Evolutionary conservation across 805 yeast species (phyloP).

Genomic region (Candida rishiriensis): DNA sequence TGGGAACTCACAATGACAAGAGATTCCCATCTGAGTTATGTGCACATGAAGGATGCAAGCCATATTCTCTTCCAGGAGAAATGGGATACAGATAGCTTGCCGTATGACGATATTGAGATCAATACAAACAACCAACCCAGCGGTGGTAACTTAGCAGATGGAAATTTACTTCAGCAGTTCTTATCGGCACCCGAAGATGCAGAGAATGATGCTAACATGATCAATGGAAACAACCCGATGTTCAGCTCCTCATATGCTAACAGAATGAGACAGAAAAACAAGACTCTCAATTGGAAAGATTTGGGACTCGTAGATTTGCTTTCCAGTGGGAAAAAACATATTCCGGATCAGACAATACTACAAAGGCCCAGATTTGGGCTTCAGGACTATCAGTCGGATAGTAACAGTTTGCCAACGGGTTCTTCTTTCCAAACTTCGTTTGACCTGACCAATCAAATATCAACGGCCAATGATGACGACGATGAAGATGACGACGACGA

Average conservation of each 20-base stretch:
- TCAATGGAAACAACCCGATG: constrained; percentile 23
- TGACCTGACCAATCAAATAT: constrained; percentile 8
- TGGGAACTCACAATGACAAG: constrained; percentile 17
- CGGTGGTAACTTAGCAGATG: constrained; percentile 4
- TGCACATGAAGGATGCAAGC: constrained; percentile 28
- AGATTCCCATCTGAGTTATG: constrained; percentile 25
- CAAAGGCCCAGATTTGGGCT: constrained; percentile 16
- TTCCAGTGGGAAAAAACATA: constrained; percentile 6
- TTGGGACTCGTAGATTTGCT: constrained; percentile 22
- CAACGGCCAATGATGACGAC: constrained; percentile 2
- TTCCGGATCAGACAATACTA: constrained; percentile 24
- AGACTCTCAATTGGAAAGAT: constrained; percentile 29
- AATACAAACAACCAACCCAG: constrained; percentile 13
- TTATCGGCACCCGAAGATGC: constrained; percentile 23
- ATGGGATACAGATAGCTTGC: constrained; percentile 29
- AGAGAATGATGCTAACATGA: constrained; percentile 22
- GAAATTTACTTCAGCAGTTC: constrained; percentile 26
- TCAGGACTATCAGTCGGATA: background rate
- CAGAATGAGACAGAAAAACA: constrained; percentile 22
- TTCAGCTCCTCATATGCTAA: constrained; percentile 26
- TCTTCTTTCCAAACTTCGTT: constrained; percentile 1
- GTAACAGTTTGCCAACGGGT: background rate
- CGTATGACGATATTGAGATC: constrained; percentile 31
- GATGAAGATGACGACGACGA: constrained; percentile 4
- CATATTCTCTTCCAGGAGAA: constrained; percentile 28